phyloP scores from a whole-genome alignment of 352 stramenopile genomes.

The Globisporangium rhizosaccharum region DNA sequence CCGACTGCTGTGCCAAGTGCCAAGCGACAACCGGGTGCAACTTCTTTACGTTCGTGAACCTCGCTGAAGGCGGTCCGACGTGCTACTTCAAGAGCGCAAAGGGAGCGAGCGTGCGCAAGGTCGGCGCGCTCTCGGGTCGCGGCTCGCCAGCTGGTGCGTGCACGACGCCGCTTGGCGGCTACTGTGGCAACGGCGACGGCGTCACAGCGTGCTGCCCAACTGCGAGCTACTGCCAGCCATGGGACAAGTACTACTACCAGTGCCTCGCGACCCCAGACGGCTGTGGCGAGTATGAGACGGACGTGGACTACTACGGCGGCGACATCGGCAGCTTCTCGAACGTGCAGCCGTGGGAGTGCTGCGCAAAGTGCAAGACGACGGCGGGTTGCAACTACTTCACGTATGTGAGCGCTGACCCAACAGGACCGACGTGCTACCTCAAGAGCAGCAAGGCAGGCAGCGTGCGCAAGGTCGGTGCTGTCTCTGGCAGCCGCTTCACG shows the following conservation, averaged over 20 bases:
- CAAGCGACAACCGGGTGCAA: slow-evolving; percentile 22
- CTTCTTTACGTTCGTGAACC: slow-evolving; percentile 46
- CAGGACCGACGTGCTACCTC: slow-evolving; percentile 24
- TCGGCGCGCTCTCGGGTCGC: slow-evolving; percentile 26
- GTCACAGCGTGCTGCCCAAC: slow-evolving; percentile 27
- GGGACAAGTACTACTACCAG: slow-evolving; percentile 50
- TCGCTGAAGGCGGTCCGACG: slow-evolving; percentile 23
- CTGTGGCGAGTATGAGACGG: slow-evolving; percentile 31
- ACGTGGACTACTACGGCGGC: slow-evolving; percentile 45
- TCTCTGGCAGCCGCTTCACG: slow-evolving; percentile 1
- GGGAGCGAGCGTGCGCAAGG: slow-evolving; percentile 13
- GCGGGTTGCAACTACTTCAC: slow-evolving; percentile 29
- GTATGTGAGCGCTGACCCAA: slow-evolving; percentile 17
- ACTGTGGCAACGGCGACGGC: slow-evolving; percentile 9
- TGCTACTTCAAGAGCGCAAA: slow-evolving; percentile 44
- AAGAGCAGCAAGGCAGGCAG: slow-evolving; percentile 17
- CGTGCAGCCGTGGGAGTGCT: slow-evolving; percentile 32
- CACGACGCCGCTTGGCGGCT: not conserved
- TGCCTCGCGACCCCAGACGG: slow-evolving; percentile 27
- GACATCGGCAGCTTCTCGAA: slow-evolving; percentile 27
- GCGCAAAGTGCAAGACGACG: slow-evolving; percentile 17
- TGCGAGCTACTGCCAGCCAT: slow-evolving; percentile 36
- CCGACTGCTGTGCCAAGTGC: slow-evolving; percentile 28
- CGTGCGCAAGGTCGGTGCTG: not conserved
- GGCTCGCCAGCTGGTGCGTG: not conserved